Conservation (phyloP, 148 eudicot genomes). For the Nepenthes mirabilis region DNA sequence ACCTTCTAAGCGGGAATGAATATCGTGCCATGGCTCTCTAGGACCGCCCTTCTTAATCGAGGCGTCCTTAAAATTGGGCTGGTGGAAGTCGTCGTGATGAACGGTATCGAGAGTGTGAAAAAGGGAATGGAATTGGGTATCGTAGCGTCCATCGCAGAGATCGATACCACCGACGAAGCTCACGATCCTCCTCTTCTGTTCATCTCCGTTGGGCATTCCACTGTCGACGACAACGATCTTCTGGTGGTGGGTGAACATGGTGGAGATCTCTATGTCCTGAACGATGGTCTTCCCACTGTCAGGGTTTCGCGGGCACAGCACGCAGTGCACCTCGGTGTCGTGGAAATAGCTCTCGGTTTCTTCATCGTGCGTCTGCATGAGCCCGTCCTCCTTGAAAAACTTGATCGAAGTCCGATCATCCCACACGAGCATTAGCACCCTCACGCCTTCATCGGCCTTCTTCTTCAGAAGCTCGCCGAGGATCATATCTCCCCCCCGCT, state of each 20-base stretch:
- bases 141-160: slow-evolving; percentile 51
- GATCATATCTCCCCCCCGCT: slow-evolving; percentile 32
- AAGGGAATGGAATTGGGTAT: slow-evolving; percentile 39
- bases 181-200: slow-evolving; percentile 28
- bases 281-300: slow-evolving; percentile 27
- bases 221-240: slow-evolving; percentile 38
- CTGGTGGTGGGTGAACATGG: slow-evolving; percentile 48
- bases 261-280: slow-evolving; percentile 23
- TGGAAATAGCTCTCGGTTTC: slow-evolving; percentile 27
- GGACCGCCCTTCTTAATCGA: slow-evolving; percentile 43
- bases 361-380: slow-evolving; percentile 32
- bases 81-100: slow-evolving; percentile 45
- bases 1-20: slow-evolving; percentile 41
- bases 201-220: slow-evolving; percentile 23
- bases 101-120: slow-evolving; percentile 29
- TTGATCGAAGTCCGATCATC: slow-evolving; percentile 36
- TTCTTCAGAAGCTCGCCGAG: slow-evolving; percentile 49
- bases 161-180: slow-evolving; percentile 48
- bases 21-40: slow-evolving; percentile 57
- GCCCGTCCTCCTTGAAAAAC: slow-evolving; percentile 22
- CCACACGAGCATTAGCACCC: slow-evolving; percentile 50
- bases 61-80: slow-evolving; percentile 26
- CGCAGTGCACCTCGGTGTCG: slow-evolving; percentile 26
- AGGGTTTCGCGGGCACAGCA: slow-evolving; percentile 38
- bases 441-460: slow-evolving; percentile 39